Evolutionary conservation across 2,329 filamentous ascomycete genomes (phyloP), one percentile per base, ranked within the genome.

Genomic region (Ilyonectria destructans): DNA sequence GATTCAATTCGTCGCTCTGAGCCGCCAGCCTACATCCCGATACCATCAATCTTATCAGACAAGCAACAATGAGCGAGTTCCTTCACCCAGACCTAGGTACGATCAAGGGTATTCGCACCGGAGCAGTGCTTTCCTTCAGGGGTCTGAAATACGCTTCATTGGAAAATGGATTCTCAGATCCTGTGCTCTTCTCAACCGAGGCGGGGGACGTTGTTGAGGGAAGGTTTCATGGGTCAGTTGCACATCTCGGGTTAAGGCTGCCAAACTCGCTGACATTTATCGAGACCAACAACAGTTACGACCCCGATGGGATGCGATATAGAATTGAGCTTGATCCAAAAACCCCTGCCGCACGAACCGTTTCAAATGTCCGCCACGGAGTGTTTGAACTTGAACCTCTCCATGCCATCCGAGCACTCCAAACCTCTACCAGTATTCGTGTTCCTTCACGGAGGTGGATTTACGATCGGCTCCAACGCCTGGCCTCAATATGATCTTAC

Each of bases 401-500:
- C 48, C 0, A 26, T 45, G 4, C 65, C 68, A 13, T n/a, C 33
- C 7, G 15, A 17, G 8, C 15, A 13, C 15, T 31, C 49, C 35
- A 5, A 43, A 4, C 7, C 17, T 19, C 43, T 70, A 9, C 69
- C 69, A 3, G 69, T 70, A 2, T 29, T 70, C 13, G 63, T 65
- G 2, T 71, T 37, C 43, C 57, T 71, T 2, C 67, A 71, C 9
- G 67, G 69, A 6, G 69, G 69, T 4, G 69, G 69, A 4, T 69
- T 65, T 35, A 19, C 35, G 21, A 19, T 64, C 10, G 67, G 69
- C 4, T 31, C 58, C 40, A 69, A 61, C 40, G 67, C 55, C 45
- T 71, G 69, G 69, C 69, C 69, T 0, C 69, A 71, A 15, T 71
- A 54, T 37, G 52, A 71, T 15, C 61, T 67, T 40, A 15, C 13